These are phyloP conservation scores for Friedmanniomyces endolithicus DNA, from an alignment of 495 filamentous ascomycete genomes.

Conservation along the genomic window DNA sequence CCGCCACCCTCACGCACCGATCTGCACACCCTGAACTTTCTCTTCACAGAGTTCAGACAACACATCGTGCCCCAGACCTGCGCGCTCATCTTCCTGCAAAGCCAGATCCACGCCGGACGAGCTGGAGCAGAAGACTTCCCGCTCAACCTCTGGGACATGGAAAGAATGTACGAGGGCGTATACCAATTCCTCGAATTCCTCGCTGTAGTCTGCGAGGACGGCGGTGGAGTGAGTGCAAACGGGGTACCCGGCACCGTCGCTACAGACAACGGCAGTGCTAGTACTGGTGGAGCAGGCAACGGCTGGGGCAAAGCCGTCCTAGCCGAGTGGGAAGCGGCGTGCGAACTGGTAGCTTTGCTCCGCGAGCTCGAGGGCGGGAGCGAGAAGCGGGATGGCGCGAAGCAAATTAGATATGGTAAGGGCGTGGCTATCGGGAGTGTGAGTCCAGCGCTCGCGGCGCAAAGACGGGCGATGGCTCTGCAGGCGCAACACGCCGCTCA, in stretches of 20 bases:
- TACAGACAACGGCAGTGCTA: too few relatives aligned
- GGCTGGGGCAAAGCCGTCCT: slow-evolving; percentile 43
- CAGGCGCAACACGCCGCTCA: background rate
- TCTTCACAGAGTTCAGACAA: slow-evolving; percentile 82
- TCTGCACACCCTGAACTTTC: slow-evolving; percentile 64
- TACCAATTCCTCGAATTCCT: slow-evolving; percentile 91
- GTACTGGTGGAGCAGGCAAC: background rate
- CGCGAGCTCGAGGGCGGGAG: slow-evolving; percentile 78
- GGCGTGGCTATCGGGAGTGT: background rate
- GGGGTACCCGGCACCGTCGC: background rate
- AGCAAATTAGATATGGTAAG: background rate
- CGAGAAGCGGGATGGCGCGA: slow-evolving; percentile 40
- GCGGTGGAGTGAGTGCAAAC: background rate
- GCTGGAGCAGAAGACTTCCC: slow-evolving; percentile 72
- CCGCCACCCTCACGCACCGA: slow-evolving; percentile 36
- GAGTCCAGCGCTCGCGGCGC: background rate
- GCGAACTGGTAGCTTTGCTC: slow-evolving; percentile 71
- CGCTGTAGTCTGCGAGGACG: slow-evolving; percentile 70
- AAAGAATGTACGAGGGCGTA: slow-evolving; percentile 76
- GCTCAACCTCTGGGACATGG: slow-evolving; percentile 93
- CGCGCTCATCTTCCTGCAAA: slow-evolving; percentile 83
- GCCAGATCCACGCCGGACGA: slow-evolving; percentile 61
- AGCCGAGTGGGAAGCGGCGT: slow-evolving; percentile 76
- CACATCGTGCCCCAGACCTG: slow-evolving; percentile 86
- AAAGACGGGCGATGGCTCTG: background rate